Evolutionary conservation across 805 yeast genomes (phyloP).

Genomic region (Ogataea haglerorum): DNA sequence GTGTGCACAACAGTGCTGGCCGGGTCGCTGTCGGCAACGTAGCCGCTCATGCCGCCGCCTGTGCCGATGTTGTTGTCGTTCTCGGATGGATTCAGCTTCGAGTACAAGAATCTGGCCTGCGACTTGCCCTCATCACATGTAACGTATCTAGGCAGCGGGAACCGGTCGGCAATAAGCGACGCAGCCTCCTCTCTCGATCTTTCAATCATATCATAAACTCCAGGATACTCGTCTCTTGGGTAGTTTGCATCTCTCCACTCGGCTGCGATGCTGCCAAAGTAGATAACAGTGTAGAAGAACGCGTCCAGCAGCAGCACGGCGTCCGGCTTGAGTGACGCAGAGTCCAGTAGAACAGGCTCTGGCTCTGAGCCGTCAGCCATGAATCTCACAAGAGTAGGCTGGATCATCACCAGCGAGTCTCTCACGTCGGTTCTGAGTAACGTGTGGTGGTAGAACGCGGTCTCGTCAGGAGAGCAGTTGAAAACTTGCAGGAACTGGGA

Average conservation of each 20-base stretch:
- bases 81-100: constrained; percentile 92
- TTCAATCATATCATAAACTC: constrained; percentile 80
- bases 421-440: constrained; percentile 87
- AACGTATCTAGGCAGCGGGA: constrained; percentile 96
- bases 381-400: constrained; percentile 90
- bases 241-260: constrained; percentile 96
- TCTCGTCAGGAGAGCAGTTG: constrained; percentile 98
- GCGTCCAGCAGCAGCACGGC: constrained; percentile 87
- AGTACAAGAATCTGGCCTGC: constrained; percentile 93
- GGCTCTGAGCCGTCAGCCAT: constrained; percentile 78
- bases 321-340: constrained; percentile 87
- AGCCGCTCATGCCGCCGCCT: constrained; percentile 49
- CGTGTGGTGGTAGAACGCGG: constrained; percentile 93
- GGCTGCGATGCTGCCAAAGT: constrained; percentile 92
- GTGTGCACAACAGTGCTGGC: constrained; percentile 79
- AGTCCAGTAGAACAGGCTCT: constrained; percentile 87
- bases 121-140: constrained; percentile 98
- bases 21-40: constrained; percentile 40
- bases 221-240: constrained; percentile 87
- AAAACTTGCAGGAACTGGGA: constrained; percentile 94
- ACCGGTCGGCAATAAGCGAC: constrained; percentile 83
- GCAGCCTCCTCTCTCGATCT: constrained; percentile 93
- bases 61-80: constrained; percentile 45
- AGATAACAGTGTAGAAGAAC: constrained; percentile 92
- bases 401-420: constrained; percentile 94